Percentiles rank a stretch among this genome's conserved stretches.
Conservation (phyloP, 306 rosid genomes). For the Gleditsia sinensis region DNA sequence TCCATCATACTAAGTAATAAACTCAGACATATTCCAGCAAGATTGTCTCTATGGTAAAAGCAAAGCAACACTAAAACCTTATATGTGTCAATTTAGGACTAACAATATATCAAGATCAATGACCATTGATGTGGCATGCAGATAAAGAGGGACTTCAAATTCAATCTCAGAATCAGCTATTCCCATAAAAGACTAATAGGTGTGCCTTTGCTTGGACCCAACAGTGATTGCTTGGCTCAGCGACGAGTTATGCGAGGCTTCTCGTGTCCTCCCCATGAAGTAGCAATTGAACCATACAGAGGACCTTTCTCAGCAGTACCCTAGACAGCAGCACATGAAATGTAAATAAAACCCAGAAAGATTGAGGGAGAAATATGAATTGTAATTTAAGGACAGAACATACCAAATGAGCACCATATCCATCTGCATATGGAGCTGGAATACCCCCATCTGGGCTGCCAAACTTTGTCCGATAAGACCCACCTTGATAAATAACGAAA, state of each 20-base stretch:
- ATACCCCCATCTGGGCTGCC: constrained; percentile 57
- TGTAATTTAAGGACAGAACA: constrained; percentile 28
- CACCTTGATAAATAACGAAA: constrained; percentile 55
- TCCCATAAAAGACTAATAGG: constrained; percentile 29
- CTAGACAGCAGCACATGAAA: constrained; percentile 46
- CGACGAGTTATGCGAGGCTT: constrained; percentile 72
- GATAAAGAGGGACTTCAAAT: constrained; percentile 48
- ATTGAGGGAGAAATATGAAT: constrained; percentile 3
- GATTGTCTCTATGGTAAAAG: constrained; percentile 20
- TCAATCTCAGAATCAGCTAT: constrained; percentile 36
- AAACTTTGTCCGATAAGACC: constrained; percentile 66
- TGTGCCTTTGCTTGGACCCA: constrained; percentile 36
- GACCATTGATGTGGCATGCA: constrained; percentile 50
- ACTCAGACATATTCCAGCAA: constrained; percentile 37
- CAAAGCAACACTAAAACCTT: constrained; percentile 43
- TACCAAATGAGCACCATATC: constrained; percentile 76
- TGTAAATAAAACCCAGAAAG: constrained; percentile 23
- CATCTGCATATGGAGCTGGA: constrained; percentile 63
- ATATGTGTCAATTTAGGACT: constrained; percentile 47
- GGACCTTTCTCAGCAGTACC: constrained; percentile 67
- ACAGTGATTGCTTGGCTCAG: constrained; percentile 46
- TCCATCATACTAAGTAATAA: constrained; percentile 27
- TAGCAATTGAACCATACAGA: constrained; percentile 57
- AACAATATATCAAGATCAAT: constrained; percentile 46
- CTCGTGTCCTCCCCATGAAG: constrained; percentile 71